Evolutionary conservation across 1,284 basidiomycete genomes (phyloP), one percentile per base, ranked within the genome.

Genomic region (Heterobasidion parviporum): DNA sequence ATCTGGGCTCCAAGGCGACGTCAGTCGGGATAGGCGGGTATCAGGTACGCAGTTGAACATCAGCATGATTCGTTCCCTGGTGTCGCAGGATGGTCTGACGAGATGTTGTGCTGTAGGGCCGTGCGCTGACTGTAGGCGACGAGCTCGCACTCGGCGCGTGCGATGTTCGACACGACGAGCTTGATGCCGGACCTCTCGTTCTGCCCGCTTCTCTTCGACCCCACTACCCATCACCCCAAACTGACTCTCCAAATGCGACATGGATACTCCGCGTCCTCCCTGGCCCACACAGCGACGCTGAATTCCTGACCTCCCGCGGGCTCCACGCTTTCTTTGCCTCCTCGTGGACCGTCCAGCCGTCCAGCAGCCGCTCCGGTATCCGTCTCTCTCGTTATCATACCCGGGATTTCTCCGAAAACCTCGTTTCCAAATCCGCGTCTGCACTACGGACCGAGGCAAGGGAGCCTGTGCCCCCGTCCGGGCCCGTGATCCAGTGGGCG

Each of bases 211-310:
- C 56, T 1, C 58, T 78, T 15, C 62, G 78, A 14, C 81, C 79
- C 26, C 26, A 1, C 26, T 26, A 26, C 5, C 26, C 26, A 26
- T 5, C 26, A 26, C 26, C 26, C 26, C 26, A 26, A 0, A 52
- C 61, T 6, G 84, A 85, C 65, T 71, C 76, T 0, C 62, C 63
- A 3, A 65, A 80, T 15, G 26, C 26, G 26, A 26, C 26, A 26
- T 84, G 82, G 81, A 66, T 69, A 0, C 63, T 89, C 9, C 68
- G 78, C 52, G 81, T 80, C 54, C 74, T 88, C 34, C 62, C 79
- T 1, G 86, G 86, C 0, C 86, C 85, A 0, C 83, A 87, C 34
- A 84, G 79, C 56, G 82, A 86, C 56, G 71, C 74, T 2, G 77
- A 77, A 49, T 88, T 79, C 62, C 61, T 87, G 12, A 80, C 78